phyloP scores from a whole-genome alignment of 2,329 filamentous ascomycete genomes.

The Sphaerostilbella broomeana region DNA sequence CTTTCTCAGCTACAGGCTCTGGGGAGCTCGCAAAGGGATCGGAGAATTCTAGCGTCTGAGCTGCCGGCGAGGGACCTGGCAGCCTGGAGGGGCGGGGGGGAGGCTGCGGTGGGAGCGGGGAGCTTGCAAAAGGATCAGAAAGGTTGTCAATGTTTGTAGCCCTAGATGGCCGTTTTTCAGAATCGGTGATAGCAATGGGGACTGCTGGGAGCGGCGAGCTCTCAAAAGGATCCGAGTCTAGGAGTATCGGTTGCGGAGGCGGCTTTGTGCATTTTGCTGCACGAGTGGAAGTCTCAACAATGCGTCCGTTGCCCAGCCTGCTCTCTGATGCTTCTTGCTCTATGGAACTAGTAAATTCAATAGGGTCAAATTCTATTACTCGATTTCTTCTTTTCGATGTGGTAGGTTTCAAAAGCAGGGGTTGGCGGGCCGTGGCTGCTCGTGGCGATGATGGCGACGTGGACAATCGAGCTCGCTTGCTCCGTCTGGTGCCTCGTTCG shows the following conservation, averaged over 20 bases:
- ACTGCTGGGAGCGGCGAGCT: conserved; percentile 2
- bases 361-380: conserved; percentile 21
- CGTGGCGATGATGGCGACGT: background rate
- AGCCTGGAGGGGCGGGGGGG: background rate
- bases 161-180: background rate
- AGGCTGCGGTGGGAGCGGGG: conserved; percentile 17
- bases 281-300: too few species aligned
- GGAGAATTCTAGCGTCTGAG: background rate
- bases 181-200: background rate
- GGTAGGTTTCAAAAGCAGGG: too few species aligned
- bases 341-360: conserved; percentile 34
- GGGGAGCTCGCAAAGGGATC: conserved; percentile 19
- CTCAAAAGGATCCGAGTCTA: conserved; percentile 3
- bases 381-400: background rate
- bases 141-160: conserved; percentile 2
- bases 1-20: background rate
- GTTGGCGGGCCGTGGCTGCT: background rate
- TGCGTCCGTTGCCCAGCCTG: background rate
- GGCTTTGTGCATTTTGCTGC: background rate
- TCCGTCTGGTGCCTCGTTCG: background rate
- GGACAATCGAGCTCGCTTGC: conserved; percentile 1
- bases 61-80: background rate
- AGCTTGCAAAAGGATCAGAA: conserved; percentile 31
- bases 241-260: background rate
- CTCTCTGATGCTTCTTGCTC: conserved; percentile 4